Evolutionary conservation across 768 basidiomycete genomes (phyloP).

Genomic region (Austroboletus eburneus): DNA sequence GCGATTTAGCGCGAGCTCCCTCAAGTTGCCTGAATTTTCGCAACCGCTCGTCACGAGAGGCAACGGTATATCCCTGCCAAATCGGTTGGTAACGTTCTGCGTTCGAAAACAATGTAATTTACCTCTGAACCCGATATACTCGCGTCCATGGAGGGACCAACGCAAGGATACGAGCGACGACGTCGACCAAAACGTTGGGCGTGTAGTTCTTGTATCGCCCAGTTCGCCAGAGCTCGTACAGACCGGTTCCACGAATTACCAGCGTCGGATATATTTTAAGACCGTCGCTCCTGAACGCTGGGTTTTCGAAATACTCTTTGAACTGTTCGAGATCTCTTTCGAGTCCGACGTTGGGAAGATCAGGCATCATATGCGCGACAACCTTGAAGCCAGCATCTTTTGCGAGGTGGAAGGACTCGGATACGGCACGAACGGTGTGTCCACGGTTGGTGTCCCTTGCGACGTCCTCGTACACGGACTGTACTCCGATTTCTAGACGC

Average conservation of each 20-base stretch:
- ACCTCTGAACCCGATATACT: slow-evolving; percentile 97
- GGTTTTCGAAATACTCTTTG: slow-evolving; percentile 99
- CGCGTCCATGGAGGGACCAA: slow-evolving; percentile 98
- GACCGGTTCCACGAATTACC: slow-evolving; percentile 93
- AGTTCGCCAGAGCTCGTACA: slow-evolving; percentile 95
- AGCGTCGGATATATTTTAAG: slow-evolving; percentile 98
- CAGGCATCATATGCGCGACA: slow-evolving; percentile 99
- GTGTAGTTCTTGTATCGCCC: slow-evolving; percentile 99
- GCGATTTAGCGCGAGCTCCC: slow-evolving; percentile 91
- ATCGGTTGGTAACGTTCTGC: slow-evolving; percentile 1
- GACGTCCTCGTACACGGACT: slow-evolving; percentile 99
- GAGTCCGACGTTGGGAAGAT: slow-evolving; percentile 94
- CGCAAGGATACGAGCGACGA: slow-evolving; percentile 93
- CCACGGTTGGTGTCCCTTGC: slow-evolving; percentile 98
- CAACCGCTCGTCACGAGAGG: slow-evolving; percentile 96
- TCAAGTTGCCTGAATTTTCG: slow-evolving; percentile 94
- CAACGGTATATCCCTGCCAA: slow-evolving; percentile 85
- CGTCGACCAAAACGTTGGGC: slow-evolving; percentile 96
- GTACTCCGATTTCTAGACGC: slow-evolving; percentile 96
- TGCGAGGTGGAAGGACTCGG: slow-evolving; percentile 94
- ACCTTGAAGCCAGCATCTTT: slow-evolving; percentile 99
- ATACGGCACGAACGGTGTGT: slow-evolving; percentile 95
- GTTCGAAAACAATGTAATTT: slow-evolving; percentile 13
- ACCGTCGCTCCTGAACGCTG: slow-evolving; percentile 94
- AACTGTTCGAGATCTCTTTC: slow-evolving; percentile 98